Evolutionary conservation across 192 early-diverging fungal genomes (phyloP).

Genomic region (Backusella tuberculispora): DNA sequence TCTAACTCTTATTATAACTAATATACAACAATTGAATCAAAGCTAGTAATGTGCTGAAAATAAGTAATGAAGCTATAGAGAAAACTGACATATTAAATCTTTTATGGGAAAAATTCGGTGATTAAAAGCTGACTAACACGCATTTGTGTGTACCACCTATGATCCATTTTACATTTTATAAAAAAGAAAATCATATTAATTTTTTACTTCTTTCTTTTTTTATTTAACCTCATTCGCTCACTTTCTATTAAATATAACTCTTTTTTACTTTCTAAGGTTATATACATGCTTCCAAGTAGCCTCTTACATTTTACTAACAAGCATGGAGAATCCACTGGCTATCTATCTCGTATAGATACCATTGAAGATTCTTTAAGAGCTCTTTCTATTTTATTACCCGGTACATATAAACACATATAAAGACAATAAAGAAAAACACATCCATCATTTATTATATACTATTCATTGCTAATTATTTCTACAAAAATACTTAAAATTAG

Average conservation of each 20-base stretch:
- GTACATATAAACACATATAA: neutral
- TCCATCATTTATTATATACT: neutral
- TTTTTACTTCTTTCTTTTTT: neutral
- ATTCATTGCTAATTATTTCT: neutral
- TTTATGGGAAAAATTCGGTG: slow-evolving; percentile 7
- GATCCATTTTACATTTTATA: neutral
- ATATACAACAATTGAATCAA: no score
- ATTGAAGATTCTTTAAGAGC: slow-evolving; percentile 28
- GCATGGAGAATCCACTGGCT: neutral
- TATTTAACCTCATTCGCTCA: neutral
- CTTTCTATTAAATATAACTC: neutral
- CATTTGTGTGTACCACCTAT: neutral
- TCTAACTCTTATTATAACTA: no score
- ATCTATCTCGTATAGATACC: slow-evolving; percentile 22
- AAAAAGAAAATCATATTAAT: neutral
- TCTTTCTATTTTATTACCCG: slow-evolving; percentile 29
- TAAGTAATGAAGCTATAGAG: no score
- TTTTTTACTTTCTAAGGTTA: neutral
- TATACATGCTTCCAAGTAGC: slow-evolving; percentile 1
- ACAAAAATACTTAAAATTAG: slow-evolving; percentile 8
- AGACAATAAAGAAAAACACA: neutral
- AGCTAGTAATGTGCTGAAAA: no score
- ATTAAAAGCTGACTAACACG: slow-evolving; percentile 6
- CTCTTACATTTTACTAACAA: slow-evolving; percentile 20
- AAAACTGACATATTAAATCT: neutral